Base-by-base conservation (phyloP, 2,329 filamentous ascomycete genomes). In the Penicillium sp. region DNA sequence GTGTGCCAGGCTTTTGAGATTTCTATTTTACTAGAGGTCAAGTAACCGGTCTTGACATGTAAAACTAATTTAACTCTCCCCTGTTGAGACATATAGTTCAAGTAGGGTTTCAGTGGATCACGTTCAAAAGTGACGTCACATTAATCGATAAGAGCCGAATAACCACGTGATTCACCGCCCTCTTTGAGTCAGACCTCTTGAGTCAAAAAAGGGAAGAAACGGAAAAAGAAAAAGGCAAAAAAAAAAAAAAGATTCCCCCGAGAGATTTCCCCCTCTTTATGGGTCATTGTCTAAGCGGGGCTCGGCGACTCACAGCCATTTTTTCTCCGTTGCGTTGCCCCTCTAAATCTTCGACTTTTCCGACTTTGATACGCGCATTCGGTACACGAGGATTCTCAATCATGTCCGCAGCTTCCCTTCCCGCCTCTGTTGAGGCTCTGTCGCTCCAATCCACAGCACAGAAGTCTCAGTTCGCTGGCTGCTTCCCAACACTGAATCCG, bases 31-130 rank as follows among this genome's bases (percentile, higher is more conserved):
- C 10, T 13, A 31, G 29, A 10, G 10, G 10, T 31, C 3, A 36
- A 7, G 1, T n/a, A 36, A 83, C 12, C 91, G 81, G 63, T 91
- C 89, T 7, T 89, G 78, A 68, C 88, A 0, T 89, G 89, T 87
- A 91, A 76, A 91, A 91, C 74, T 91, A 91, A 33, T 33, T 12
- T 33, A 33, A 2, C 12, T 33, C 31, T 13, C 12, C 12, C 29
- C 12, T 33, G 31, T 33, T 33, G 74, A 39, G 36, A 21, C 4
- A 90, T 89, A 72, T 90, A 84, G 4, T 81, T 75, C 21, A 81
- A 78, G 68, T 91, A 91, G 0, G 85, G 83, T 0, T 80, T 76
- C n/a, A 90, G 75, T 21, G 91, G 77, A 49, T 89, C 86, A 23
- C 85, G 75, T 19, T 82, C 81, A 75, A 91, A 90, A 75, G 90